Evolutionary conservation across 192 early-diverging fungal species (phyloP), one percentile per base, ranked within the genome.

Genomic region (Dissophora ornata): DNA sequence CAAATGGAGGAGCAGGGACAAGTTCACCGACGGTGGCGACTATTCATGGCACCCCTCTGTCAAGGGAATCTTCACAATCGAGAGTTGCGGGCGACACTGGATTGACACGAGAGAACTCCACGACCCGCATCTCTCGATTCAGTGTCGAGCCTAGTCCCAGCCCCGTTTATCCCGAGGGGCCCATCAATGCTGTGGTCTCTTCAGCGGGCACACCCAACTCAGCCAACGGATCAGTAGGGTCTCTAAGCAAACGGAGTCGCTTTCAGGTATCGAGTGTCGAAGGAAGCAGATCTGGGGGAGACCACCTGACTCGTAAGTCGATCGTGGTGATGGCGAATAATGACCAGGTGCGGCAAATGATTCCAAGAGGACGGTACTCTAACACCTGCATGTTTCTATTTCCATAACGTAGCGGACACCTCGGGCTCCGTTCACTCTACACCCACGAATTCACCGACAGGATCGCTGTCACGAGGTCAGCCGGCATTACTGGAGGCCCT

Each of bases 401-500:
- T n/a, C n/a, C n/a, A n/a, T n/a, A n/a, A n/a, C n/a, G n/a, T 38
- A 38, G 36, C 36, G 36, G 36, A 38, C 13, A 38, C 36, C 6
- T 6, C 7, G 6, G 36, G 36, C 13, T 38, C 36, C 7, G 36
- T 6, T 38, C 36, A 38, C 13, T 38, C 36, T 9, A 38, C 36
- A 13, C 36, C 36, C 7, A 38, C 36, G 18, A 79, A 70, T 1
- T 84, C 83, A 25, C 81, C 79, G 5, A 60, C 80, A 9, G 67
- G 71, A 38, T 77, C 79, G 10, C 41, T 83, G 13, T 49, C 67
- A 40, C 60, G 78, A 13, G 83, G 69, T 36, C 80, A 82, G 66
- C 51, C 44, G 11, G 56, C 51, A 30, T 55, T 56, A 8, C 28
- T 71, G 24, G 73, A 77, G 3, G 52, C 59, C 11, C 51, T 40